These are phyloP conservation scores for Chernovozyma sophiae-reginae DNA, from an alignment of 1,139 yeast genomes.

Conservation along the genomic window DNA sequence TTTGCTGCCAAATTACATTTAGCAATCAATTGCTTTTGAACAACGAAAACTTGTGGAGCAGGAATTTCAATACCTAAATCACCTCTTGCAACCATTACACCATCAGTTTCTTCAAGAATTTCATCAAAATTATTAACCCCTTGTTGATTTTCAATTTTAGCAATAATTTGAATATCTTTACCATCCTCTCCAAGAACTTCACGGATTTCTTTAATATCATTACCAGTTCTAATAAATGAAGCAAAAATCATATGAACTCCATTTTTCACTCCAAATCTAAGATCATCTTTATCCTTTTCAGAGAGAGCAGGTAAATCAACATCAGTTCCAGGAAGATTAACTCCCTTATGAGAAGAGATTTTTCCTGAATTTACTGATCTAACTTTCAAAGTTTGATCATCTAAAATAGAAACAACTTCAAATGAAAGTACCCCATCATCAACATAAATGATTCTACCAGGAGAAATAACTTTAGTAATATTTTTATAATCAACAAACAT, in stretches of 20 bases:
- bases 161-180: slow-evolving; percentile 89
- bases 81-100: slow-evolving; percentile 99
- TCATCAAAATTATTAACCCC: slow-evolving; percentile 99
- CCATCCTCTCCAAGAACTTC: slow-evolving; percentile 96
- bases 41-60: slow-evolving; percentile 97
- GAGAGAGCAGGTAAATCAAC: slow-evolving; percentile 97
- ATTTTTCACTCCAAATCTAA: slow-evolving; percentile 93
- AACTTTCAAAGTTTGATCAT: slow-evolving; percentile 78
- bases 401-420: slow-evolving; percentile 80
- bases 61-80: slow-evolving; percentile 99
- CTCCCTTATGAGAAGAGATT: slow-evolving; percentile 97
- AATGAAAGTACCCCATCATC: slow-evolving; percentile 98
- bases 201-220: slow-evolving; percentile 87
- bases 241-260: slow-evolving; percentile 98
- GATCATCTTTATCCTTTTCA: slow-evolving; percentile 91
- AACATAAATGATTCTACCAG: slow-evolving; percentile 85
- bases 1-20: slow-evolving; percentile 99
- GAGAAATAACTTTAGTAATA: slow-evolving; percentile 87
- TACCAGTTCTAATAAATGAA: slow-evolving; percentile 92
- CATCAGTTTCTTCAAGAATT: slow-evolving; percentile 90
- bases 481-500: slow-evolving; percentile 94
- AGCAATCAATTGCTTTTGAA: slow-evolving; percentile 98
- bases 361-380: slow-evolving; percentile 90
- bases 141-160: slow-evolving; percentile 98
- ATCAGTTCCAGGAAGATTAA: slow-evolving; percentile 97